phyloP scores from a whole-genome alignment of 2,329 filamentous ascomycete genomes.

The Fusarium staphyleae region DNA sequence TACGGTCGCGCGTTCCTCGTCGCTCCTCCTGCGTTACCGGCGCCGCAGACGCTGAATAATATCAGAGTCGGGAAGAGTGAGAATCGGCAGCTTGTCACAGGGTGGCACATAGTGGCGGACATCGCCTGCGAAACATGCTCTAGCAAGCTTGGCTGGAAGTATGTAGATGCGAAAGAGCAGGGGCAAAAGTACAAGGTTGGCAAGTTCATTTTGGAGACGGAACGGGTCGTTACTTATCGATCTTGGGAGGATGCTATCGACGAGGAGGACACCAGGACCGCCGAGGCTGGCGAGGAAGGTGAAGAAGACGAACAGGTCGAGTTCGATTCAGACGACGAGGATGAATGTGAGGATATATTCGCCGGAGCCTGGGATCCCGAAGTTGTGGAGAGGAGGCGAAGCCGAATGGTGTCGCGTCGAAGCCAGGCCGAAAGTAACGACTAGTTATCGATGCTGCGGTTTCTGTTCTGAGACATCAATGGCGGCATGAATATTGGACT shows the following conservation, averaged over 20 bases:
- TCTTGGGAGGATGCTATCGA: constrained; percentile 56
- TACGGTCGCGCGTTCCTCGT: constrained; percentile 71
- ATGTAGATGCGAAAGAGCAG: constrained; percentile 66
- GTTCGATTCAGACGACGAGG: constrained; percentile 70
- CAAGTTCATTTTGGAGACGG: constrained; percentile 72
- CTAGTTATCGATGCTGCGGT: constrained; percentile 14
- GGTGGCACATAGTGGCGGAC: constrained; percentile 69
- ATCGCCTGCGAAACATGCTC: constrained; percentile 65
- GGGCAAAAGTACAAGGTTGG: constrained; percentile 72
- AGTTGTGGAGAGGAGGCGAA: constrained; percentile 56
- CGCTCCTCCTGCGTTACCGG: constrained; percentile 46
- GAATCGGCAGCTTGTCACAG: constrained; percentile 66
- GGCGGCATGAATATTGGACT: neutral
- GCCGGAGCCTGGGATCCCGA: constrained; percentile 66
- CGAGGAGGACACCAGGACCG: constrained; percentile 11
- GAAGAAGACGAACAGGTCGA: constrained; percentile 47
- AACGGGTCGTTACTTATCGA: constrained; percentile 59
- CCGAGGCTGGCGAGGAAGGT: constrained; percentile 15
- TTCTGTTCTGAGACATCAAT: constrained; percentile 1
- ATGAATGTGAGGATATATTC: constrained; percentile 73
- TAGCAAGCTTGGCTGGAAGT: constrained; percentile 71
- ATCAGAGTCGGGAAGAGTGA: constrained; percentile 62
- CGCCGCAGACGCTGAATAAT: constrained; percentile 56
- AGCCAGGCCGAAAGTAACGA: constrained; percentile 31
- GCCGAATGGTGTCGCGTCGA: constrained; percentile 45